Evolutionary conservation across 352 stramenopile species (phyloP).

Genomic region (Phytopythium litorale): DNA sequence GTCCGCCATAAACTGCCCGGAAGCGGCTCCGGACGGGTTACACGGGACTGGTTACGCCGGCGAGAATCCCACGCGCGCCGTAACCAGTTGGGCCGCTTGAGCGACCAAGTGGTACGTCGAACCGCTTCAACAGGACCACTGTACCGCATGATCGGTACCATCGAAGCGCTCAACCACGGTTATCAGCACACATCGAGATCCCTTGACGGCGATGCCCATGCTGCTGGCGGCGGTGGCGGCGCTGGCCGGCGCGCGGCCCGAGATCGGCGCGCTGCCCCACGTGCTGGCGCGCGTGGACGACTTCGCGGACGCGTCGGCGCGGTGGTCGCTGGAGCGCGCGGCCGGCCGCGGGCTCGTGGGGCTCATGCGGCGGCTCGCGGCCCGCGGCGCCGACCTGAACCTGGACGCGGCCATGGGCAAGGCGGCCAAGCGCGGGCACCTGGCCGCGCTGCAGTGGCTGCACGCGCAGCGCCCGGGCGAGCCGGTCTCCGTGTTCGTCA

Average conservation of each 20-base stretch:
- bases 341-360: constrained; percentile 34
- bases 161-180: no score
- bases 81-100: no score
- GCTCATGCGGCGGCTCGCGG: constrained; percentile 30
- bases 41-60: no score
- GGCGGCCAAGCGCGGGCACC: constrained; percentile 29
- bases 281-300: constrained; percentile 30
- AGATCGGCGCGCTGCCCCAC: constrained; percentile 29
- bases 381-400: constrained; percentile 19
- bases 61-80: no score
- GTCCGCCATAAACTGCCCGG: background rate
- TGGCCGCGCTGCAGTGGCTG: constrained; percentile 28
- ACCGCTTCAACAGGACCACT: no score
- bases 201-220: background rate
- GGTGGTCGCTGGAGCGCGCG: constrained; percentile 37
- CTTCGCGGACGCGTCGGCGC: constrained; percentile 30
- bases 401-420: constrained; percentile 33
- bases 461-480: constrained; percentile 23
- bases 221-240: constrained; percentile 14
- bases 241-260: constrained; percentile 14
- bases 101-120: background rate
- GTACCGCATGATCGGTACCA: no score
- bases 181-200: no score
- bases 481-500: constrained; percentile 31
- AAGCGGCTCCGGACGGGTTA: background rate